Evolutionary conservation across 495 filamentous ascomycete species (phyloP).

Genomic region (Neurospora discreta): DNA sequence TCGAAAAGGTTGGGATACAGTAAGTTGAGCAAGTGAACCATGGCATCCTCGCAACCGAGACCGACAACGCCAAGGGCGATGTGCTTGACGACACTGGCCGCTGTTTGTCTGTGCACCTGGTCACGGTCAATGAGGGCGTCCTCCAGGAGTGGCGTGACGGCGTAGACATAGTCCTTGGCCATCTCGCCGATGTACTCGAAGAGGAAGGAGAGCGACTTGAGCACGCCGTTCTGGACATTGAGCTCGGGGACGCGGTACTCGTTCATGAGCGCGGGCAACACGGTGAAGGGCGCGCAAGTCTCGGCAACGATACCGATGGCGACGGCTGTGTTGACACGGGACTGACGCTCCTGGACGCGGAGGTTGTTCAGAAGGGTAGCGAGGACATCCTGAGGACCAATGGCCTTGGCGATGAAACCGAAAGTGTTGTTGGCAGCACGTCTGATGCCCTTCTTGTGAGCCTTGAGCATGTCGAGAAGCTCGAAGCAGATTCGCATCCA

Average conservation of each 20-base stretch:
- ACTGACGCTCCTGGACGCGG: conserved; percentile 93
- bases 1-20: conserved; percentile 97
- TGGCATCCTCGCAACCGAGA: conserved; percentile 95
- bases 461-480: conserved; percentile 97
- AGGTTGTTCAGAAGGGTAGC: conserved; percentile 95
- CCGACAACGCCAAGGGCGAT: conserved; percentile 93
- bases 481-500: conserved; percentile 99
- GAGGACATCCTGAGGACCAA: conserved; percentile 94
- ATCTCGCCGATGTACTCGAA: conserved; percentile 99
- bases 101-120: conserved; percentile 96
- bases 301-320: conserved; percentile 99
- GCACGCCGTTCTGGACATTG: conserved; percentile 96
- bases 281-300: conserved; percentile 97
- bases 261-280: conserved; percentile 98
- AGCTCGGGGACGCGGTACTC: conserved; percentile 98
- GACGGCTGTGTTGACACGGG: conserved; percentile 94
- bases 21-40: conserved; percentile 93
- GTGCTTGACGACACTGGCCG: conserved; percentile 92
- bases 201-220: conserved; percentile 93
- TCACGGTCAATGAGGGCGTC: conserved; percentile 97
- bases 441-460: conserved; percentile 97
- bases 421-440: conserved; percentile 99
- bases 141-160: conserved; percentile 91
- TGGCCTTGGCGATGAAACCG: conserved; percentile 98
- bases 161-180: conserved; percentile 99